Base-by-base conservation (phyloP, 1,139 yeast species). In the Meyerozyma elateridarum region DNA sequence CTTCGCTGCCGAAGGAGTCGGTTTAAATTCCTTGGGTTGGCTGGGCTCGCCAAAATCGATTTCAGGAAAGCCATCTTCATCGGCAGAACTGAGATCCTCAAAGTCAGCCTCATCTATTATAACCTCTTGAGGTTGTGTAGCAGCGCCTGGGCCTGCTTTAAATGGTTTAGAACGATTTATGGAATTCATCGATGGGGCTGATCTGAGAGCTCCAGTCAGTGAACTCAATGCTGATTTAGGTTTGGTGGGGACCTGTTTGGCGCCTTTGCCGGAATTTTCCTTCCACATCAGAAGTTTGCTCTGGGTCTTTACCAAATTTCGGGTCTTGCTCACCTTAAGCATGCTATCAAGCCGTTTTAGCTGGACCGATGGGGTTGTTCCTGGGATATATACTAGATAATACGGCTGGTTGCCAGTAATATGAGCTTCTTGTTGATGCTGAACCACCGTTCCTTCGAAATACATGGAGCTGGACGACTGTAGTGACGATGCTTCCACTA, bases 371-470 rank as follows among this genome's bases (percentile, higher is more conserved):
- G n/a, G n/a, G n/a, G n/a, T n/a, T 19, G 44, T 32, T 19, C 32
- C 38, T 5, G 52, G 52, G 20, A 38, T 39, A 29, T 50, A 48
- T 3, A 61, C 44, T 20, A 66, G 47, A 41, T 53, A 64, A 44
- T 51, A 65, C 15, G 64, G 51, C 24, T 62, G 66, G 20, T 48
- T 46, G 13, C 46, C 44, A 8, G 42, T 39, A 29, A 39, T 36
- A 11, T 41, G 38, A 28, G 46, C 31, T 22, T 42, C 39, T 12
- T 51, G 49, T 30, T 53, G 59, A 25, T 52, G 51, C 34, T 61
- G 69, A 1, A 61, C 55, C 7, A 56, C 27, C 3, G 27, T 47
- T 2, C 73, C 73, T 41, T 67, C 73, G 37, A 66, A 66, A 8
- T 64, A 49, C 8, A 65, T 52, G 14, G 60, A 58, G 8, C 46